Conservation (phyloP, 2,329 filamentous ascomycete genomes). For the Cercospora beticola region DNA sequence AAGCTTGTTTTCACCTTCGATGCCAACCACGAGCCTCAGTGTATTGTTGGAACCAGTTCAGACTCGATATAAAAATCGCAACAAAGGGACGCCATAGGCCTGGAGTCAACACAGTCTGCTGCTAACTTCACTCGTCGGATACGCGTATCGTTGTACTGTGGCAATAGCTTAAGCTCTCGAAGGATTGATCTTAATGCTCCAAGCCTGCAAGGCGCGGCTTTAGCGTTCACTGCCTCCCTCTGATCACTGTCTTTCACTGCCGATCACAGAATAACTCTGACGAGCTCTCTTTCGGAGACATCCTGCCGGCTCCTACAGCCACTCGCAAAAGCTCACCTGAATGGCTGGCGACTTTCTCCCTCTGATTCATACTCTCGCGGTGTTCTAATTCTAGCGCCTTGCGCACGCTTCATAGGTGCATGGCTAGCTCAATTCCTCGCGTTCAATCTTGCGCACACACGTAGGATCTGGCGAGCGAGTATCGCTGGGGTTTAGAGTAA, state of each 20-base stretch:
- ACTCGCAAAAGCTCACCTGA: neutral
- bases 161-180: neutral
- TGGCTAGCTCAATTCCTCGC: neutral
- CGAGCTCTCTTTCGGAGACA: neutral
- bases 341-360: neutral
- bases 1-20: neutral
- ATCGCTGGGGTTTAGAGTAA: slow-evolving; percentile 2
- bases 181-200: neutral
- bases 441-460: neutral
- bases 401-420: neutral
- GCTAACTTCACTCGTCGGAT: neutral
- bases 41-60: neutral
- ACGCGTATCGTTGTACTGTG: neutral
- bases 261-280: neutral
- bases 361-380: neutral
- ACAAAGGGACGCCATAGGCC: neutral
- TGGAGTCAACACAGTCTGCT: neutral
- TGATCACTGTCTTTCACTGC: neutral
- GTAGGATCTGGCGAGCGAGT: neutral
- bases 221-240: slow-evolving; percentile 1
- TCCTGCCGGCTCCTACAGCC: neutral
- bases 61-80: neutral
- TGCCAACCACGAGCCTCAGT: neutral
- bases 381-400: neutral
- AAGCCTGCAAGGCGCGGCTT: neutral